Evolutionary conservation across 1,139 yeast species (phyloP).

Genomic region (Debaryomyces sp.): DNA sequence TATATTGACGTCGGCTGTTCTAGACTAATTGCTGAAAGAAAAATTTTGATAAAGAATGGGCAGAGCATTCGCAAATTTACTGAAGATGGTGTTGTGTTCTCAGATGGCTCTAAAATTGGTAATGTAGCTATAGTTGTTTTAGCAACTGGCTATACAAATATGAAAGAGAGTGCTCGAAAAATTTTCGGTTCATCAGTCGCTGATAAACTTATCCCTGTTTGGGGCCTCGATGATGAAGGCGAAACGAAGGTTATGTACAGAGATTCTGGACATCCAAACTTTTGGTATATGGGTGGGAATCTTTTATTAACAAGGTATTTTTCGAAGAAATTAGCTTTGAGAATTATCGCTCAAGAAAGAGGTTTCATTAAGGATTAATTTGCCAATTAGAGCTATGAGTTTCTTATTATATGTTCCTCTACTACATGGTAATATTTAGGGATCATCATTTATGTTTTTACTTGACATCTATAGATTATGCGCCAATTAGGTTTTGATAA

Average conservation of each 20-base stretch:
- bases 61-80: slow-evolving; percentile 29
- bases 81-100: slow-evolving; percentile 35
- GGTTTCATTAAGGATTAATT: slow-evolving; percentile 6
- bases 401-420: no score
- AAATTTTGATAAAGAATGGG: slow-evolving; percentile 37
- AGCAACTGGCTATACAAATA: slow-evolving; percentile 47
- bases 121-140: slow-evolving; percentile 39
- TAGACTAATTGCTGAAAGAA: slow-evolving; percentile 34
- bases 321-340: slow-evolving; percentile 35
- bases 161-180: slow-evolving; percentile 40
- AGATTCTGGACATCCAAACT: slow-evolving; percentile 35
- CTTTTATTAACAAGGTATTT: slow-evolving; percentile 36
- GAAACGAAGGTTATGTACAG: slow-evolving; percentile 21
- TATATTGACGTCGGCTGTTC: slow-evolving; percentile 48
- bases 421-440: no score
- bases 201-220: slow-evolving; percentile 27
- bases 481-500: no score
- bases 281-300: slow-evolving; percentile 44
- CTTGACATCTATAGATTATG: no score
- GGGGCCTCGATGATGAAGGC: slow-evolving; percentile 40
- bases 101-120: slow-evolving; percentile 32
- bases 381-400: background rate
- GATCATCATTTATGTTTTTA: no score
- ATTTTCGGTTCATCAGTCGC: slow-evolving; percentile 36
- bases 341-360: slow-evolving; percentile 28